These are phyloP conservation scores for Xylaria sp. DNA, from an alignment of 2,329 filamentous ascomycete species.

Conservation along the genomic window DNA sequence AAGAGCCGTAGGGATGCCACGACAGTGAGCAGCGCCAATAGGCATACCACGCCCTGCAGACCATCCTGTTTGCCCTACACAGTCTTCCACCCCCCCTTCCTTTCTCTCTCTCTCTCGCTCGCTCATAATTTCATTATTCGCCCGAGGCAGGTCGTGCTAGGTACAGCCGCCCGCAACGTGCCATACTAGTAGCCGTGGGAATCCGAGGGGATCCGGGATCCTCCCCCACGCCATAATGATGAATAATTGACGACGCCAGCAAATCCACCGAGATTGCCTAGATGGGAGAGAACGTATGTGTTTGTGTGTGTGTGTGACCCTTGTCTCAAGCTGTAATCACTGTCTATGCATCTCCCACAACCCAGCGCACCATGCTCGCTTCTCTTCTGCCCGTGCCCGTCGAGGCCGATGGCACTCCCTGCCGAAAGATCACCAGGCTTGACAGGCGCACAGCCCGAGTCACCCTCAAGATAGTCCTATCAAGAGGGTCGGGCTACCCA, in stretches of 20 bases:
- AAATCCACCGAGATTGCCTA: conserved; percentile 36
- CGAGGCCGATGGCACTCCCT: not conserved
- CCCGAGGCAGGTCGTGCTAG: conserved; percentile 29
- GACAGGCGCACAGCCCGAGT: not conserved
- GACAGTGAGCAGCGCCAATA: not conserved
- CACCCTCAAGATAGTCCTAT: not conserved
- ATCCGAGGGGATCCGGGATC: conserved; percentile 12
- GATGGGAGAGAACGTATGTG: conserved; percentile 31
- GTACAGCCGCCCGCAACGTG: conserved; percentile 22
- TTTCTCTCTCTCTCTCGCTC: conserved; percentile 20
- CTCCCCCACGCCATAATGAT: conserved; percentile 36
- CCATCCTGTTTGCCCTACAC: no score
- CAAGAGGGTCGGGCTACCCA: not conserved
- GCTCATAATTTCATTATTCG: conserved; percentile 34
- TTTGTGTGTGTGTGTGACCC: conserved; percentile 20
- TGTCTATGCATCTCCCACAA: conserved; percentile 23
- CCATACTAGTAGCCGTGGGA: conserved; percentile 26
- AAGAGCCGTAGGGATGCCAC: conserved; percentile 11
- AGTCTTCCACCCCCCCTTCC: no score
- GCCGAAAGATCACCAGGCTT: not conserved
- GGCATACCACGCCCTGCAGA: conserved; percentile 6
- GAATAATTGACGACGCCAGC: conserved; percentile 34
- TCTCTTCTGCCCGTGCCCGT: not conserved
- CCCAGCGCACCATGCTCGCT: not conserved
- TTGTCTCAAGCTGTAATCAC: conserved; percentile 31